These are phyloP conservation scores for Boletus reticulatus DNA, from an alignment of 768 basidiomycete genomes.

Conservation along the genomic window DNA sequence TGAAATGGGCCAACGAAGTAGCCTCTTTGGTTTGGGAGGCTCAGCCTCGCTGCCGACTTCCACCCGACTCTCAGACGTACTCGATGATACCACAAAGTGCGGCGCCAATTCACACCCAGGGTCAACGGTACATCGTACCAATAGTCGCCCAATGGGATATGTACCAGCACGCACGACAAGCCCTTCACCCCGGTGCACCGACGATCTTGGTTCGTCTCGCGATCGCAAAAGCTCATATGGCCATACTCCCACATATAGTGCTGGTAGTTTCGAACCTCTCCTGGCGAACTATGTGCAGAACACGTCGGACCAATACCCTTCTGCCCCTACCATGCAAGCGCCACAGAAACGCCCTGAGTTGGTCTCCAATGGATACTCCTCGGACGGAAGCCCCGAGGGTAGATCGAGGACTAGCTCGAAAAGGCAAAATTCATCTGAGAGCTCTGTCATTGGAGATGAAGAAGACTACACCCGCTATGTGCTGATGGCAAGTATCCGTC, in stretches of 20 bases:
- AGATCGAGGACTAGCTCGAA: conserved; percentile 22
- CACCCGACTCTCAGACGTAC: conserved; percentile 36
- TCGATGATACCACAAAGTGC: conserved; percentile 15
- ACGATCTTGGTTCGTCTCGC: conserved; percentile 28
- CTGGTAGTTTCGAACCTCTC: conserved; percentile 60
- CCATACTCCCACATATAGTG: conserved; percentile 49
- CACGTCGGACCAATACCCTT: conserved; percentile 19
- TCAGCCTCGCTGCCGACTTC: conserved; percentile 19
- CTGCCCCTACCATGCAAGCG: conserved; percentile 14
- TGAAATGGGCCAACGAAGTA: conserved; percentile 42
- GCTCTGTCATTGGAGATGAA: conserved; percentile 41
- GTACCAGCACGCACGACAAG: conserved; percentile 45
- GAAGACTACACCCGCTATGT: conserved; percentile 58
- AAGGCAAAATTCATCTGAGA: conserved; percentile 20
- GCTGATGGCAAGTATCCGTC: conserved; percentile 43
- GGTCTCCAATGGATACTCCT: conserved; percentile 6
- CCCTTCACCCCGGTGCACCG: conserved; percentile 37
- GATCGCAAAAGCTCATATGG: conserved; percentile 33
- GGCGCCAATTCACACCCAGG: conserved; percentile 56
- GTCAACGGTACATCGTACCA: conserved; percentile 9
- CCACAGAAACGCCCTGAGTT: conserved; percentile 30
- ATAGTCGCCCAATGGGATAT: conserved; percentile 38
- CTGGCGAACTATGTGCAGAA: conserved; percentile 43
- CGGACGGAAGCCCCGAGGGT: conserved; percentile 27
- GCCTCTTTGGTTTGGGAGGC: conserved; percentile 17